Percentiles rank a stretch among this genome's conserved stretches.
These are phyloP conservation scores for Drechslera avenae DNA, from an alignment of 2,329 filamentous ascomycete genomes.

Conservation along the genomic window DNA sequence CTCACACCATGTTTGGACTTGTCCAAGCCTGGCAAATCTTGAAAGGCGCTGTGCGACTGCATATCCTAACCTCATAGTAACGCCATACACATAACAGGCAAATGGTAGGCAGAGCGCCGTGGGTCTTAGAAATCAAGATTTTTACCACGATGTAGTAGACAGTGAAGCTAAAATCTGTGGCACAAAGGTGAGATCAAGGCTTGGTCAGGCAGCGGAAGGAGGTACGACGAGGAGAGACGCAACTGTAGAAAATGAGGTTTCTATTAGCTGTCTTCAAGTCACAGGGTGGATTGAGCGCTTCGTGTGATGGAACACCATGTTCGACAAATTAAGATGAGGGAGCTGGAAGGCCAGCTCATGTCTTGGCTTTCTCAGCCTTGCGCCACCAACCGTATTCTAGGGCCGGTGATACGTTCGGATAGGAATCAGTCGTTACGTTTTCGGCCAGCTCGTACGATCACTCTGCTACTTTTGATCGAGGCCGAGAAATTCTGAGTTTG, in stretches of 20 bases:
- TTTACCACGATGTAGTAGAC: too few species aligned
- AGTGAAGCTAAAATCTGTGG: too few species aligned
- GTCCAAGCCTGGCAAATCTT: too few species aligned
- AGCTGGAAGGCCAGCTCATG: constrained; percentile 7
- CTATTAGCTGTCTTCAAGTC: neutral
- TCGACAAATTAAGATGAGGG: constrained; percentile 1
- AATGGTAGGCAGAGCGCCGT: too few species aligned
- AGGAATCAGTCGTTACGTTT: neutral
- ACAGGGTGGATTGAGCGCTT: neutral
- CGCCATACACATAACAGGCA: too few species aligned
- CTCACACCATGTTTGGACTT: too few species aligned
- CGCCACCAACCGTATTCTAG: constrained; percentile 22
- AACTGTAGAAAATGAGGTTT: neutral
- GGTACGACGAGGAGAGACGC: neutral
- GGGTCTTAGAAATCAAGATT: too few species aligned
- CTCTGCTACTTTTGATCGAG: constrained; percentile 1
- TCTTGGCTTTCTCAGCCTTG: constrained; percentile 31
- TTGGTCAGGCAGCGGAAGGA: neutral
- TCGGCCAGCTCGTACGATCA: constrained; percentile 1
- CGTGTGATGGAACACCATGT: constrained; percentile 6
- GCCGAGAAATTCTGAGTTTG: constrained; percentile 6
- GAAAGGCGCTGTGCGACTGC: too few species aligned
- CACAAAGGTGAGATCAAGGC: neutral
- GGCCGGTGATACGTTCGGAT: constrained; percentile 10
- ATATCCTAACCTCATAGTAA: too few species aligned